These are phyloP conservation scores for Salix purpurea DNA, from an alignment of 345 rosid genomes.

Conservation along the genomic window DNA sequence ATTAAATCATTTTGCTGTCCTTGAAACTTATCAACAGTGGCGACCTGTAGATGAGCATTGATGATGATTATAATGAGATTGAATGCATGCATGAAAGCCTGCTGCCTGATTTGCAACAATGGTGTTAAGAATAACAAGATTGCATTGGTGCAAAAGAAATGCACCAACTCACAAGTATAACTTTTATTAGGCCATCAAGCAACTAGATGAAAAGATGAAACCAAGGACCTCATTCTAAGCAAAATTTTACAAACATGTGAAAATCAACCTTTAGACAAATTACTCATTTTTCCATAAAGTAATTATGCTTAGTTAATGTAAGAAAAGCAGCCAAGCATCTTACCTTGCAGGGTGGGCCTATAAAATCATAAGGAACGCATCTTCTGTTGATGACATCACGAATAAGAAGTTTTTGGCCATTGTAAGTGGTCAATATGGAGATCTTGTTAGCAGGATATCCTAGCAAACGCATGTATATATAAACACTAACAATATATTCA, in stretches of 20 bases:
- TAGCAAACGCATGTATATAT: slow-evolving; percentile 88
- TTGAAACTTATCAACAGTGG: slow-evolving; percentile 98
- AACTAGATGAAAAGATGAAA: neutral
- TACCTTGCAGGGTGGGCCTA: slow-evolving; percentile 97
- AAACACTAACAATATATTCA: slow-evolving; percentile 91
- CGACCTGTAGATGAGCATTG: slow-evolving; percentile 47
- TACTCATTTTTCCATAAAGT: neutral
- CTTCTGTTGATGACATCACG: slow-evolving; percentile 96
- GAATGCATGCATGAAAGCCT: too few relatives aligned
- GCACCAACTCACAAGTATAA: neutral
- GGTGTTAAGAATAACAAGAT: neutral
- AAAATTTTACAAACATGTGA: too few relatives aligned
- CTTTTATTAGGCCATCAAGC: neutral
- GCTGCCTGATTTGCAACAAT: too few relatives aligned
- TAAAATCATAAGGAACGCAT: slow-evolving; percentile 75
- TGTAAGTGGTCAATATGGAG: slow-evolving; percentile 94
- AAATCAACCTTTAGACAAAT: neutral
- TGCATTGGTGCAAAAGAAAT: neutral
- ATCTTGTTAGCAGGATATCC: slow-evolving; percentile 95
- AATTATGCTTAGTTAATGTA: neutral
- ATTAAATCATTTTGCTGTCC: slow-evolving; percentile 97
- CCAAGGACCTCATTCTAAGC: neutral
- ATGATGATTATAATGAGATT: neutral
- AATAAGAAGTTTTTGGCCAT: slow-evolving; percentile 94
- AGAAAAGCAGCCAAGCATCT: slow-evolving; percentile 2